Base-by-base conservation (phyloP, 2,329 filamentous ascomycete genomes). In the Dactylellina sp. region DNA sequence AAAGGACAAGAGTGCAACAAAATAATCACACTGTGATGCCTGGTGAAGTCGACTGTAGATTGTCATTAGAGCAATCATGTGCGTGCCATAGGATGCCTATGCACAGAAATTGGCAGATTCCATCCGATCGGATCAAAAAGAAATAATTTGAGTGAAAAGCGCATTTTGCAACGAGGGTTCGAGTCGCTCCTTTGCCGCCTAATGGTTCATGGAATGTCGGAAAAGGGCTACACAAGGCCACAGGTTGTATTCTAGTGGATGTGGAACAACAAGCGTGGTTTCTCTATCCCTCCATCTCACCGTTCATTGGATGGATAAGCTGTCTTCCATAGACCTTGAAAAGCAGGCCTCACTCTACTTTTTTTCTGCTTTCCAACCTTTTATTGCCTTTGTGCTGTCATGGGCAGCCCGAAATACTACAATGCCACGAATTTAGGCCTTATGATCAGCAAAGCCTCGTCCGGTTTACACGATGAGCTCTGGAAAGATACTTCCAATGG, bases 371-470 rank as follows among this genome's bases (percentile, higher is more conserved):
- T 89, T 86, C 89, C 90, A 93, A 76, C 88, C 85, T 77, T 89
- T 89, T 32, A 87, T 86, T 6, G 86, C 84, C 81, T 90, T 93
- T 1, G 88, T 85, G 14, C 90, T 89, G 76, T 93, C 90, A 79
- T 93, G 91, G 0, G 89, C 88, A 71, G 87, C 87, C 49, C 89
- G 86, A 79, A 94, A 94, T 76, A 94, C 83, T 85, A 78, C 16
- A 42, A 74, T 61, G 61, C 62, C 61, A 66, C 47, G 59, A 59
- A 59, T 24, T 25, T 53, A 52, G 70, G 35, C 40, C 57, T 62
- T 32, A 63, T 42, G 70, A 66, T 66, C 70, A 62, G 61, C 61
- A 55, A 14, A 14, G 16, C 2, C 11, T 52, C 18, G 16, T 16
- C n/a, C 16, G 40, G n/a, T 35, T 40, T 56, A 39, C 22, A 22